phyloP scores from a whole-genome alignment of 148 eudicot species.

The Fallopia convolvulus region DNA sequence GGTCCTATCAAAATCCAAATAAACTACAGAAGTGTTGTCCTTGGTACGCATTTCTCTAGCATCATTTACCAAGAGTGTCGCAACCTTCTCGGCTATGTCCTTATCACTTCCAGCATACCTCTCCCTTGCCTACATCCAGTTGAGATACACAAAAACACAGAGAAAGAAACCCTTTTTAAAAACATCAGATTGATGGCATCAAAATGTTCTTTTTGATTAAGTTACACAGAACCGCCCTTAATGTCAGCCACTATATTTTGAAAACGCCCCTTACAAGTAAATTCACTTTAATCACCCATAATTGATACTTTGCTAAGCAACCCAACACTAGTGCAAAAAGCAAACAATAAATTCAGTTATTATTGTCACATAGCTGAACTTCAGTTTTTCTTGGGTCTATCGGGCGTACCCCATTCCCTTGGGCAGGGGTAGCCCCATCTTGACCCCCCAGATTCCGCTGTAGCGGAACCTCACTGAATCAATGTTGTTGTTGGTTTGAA shows the following conservation, averaged over 20 bases:
- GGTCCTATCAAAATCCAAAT: conserved; percentile 60
- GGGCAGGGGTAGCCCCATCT: too few species aligned
- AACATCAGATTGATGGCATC: background rate
- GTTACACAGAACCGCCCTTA: background rate
- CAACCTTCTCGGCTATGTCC: conserved; percentile 59
- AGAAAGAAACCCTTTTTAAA: background rate
- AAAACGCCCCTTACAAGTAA: background rate
- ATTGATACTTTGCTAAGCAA: background rate
- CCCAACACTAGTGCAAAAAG: background rate
- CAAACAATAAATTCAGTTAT: background rate
- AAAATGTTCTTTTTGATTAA: background rate
- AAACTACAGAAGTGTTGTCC: conserved; percentile 86
- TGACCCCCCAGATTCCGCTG: too few species aligned
- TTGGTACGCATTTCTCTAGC: conserved; percentile 83
- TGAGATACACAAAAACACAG: background rate
- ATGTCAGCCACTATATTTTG: background rate
- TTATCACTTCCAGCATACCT: conserved; percentile 27
- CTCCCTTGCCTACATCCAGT: conserved; percentile 52
- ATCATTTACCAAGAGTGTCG: conserved; percentile 56
- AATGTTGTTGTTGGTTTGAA: too few species aligned
- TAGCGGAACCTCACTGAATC: too few species aligned
- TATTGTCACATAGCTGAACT: too few species aligned
- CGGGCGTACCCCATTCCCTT: too few species aligned
- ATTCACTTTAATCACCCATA: background rate
- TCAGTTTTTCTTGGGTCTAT: too few species aligned